Percentiles rank a stretch among this genome's conserved stretches.
phyloP scores from a whole-genome alignment of 805 yeast species.

The Wickerhamiella sorbophila region DNA sequence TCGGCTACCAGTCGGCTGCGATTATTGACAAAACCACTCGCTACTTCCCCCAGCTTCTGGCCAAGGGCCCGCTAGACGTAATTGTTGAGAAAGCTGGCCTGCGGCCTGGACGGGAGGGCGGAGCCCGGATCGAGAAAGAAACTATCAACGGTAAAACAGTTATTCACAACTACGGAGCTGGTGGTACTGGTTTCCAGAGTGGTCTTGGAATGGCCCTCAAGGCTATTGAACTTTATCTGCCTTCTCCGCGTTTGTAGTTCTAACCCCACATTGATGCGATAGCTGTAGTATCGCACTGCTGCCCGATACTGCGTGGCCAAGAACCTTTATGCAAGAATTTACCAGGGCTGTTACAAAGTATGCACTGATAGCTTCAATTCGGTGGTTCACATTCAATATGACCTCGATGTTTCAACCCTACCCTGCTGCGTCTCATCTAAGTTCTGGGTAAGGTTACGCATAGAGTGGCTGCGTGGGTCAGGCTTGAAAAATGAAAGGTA shows the following conservation, averaged over 20 bases:
- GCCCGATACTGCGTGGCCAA: no score
- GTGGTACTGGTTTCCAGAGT: slow-evolving; percentile 65
- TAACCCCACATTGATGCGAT: no score
- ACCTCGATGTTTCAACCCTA: no score
- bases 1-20: slow-evolving; percentile 41
- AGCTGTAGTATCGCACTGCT: no score
- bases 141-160: slow-evolving; percentile 29
- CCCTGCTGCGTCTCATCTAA: no score
- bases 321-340: no score
- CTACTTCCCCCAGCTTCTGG: slow-evolving; percentile 32
- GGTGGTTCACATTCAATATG: no score
- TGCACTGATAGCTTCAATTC: no score
- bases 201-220: slow-evolving; percentile 49
- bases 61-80: slow-evolving; percentile 32
- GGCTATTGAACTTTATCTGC: slow-evolving; percentile 23
- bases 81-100: slow-evolving; percentile 57
- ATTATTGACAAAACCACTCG: slow-evolving; percentile 45
- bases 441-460: no score
- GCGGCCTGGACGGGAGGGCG: slow-evolving; percentile 66
- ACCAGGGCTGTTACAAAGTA: no score
- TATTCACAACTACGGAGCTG: slow-evolving; percentile 66
- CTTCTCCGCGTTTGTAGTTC: neutral
- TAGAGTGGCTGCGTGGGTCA: no score
- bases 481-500: no score
- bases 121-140: slow-evolving; percentile 54